Evolutionary conservation across 2,329 filamentous ascomycete genomes (phyloP), one percentile per base, ranked within the genome.

Genomic region (Aspergillus sergii): DNA sequence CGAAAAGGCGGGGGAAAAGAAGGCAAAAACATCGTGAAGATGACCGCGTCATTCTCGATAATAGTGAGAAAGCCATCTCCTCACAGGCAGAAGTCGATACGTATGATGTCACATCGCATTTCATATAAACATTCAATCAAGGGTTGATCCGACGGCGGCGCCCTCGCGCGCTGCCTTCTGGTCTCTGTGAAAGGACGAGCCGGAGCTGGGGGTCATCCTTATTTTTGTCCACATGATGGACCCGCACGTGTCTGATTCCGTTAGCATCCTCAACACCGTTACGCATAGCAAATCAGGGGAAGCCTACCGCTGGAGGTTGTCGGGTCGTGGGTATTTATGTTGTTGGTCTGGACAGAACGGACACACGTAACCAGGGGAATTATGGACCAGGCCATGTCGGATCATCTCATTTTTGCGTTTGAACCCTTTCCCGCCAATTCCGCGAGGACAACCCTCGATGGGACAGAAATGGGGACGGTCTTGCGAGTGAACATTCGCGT

Each of bases 311-410:
- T 97, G 94, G 61, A 99, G 81, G 82, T 98, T 98, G 77, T 99
- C 95, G 39, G 95, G 95, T 69, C 95, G 85, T 6, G 95, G 95
- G 76, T 98, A 98, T 75, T 91, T 94, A 77, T 97, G 94, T 75
- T 97, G 93, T 68, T 93, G 86, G 72, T 97, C 93, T 1, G 93
- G 91, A 76, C 95, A 99, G 75, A 97, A 98, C 0, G 95, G 95
- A 76, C 95, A 99, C 34, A 97, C 89, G 73, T 98, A 99, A 64
- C 94, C 94, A 1, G 95, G 95, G 9, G 93, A 96, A 68, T 93
- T 90, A 73, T 99, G 95, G 4, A 98, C 95, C 3, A 98, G 85
- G 1, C 94, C 94, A 72, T 90, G 88, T n/a, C 88, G 81, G 65
- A 89, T 89, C 88, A 90, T 89, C 73, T 90, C 88, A 66, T 90